Evolutionary conservation across 1,284 basidiomycete genomes (phyloP).

Genomic region (Caloboletus firmus): DNA sequence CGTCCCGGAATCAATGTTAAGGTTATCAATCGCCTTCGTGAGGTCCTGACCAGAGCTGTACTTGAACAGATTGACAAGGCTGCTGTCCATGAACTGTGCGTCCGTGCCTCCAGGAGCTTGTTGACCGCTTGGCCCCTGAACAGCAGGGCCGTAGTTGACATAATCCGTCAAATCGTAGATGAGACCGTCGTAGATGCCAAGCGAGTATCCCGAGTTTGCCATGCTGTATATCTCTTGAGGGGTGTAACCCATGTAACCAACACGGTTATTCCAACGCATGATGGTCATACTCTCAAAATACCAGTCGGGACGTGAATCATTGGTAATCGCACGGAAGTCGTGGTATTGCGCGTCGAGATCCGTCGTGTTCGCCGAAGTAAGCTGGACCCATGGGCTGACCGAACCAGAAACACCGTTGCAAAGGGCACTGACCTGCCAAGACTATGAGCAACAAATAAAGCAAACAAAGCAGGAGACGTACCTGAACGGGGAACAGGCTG

Average conservation of each 20-base stretch:
- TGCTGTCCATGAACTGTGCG: constrained; percentile 76
- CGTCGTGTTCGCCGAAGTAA: constrained; percentile 79
- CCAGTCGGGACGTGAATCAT: constrained; percentile 90
- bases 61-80: constrained; percentile 81
- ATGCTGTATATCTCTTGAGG: constrained; percentile 74
- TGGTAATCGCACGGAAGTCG: constrained; percentile 88
- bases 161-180: constrained; percentile 91
- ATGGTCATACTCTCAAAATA: constrained; percentile 92
- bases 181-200: constrained; percentile 78
- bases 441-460: constrained; percentile 5
- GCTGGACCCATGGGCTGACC: constrained; percentile 82
- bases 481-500: constrained; percentile 91
- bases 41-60: constrained; percentile 83
- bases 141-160: constrained; percentile 57
- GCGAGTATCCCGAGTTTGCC: constrained; percentile 62
- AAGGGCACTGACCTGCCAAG: constrained; percentile 78
- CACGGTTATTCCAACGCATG: constrained; percentile 86
- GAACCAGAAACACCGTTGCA: constrained; percentile 85
- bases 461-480: constrained; percentile 30
- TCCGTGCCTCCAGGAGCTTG: constrained; percentile 56
- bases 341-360: constrained; percentile 87
- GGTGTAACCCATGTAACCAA: constrained; percentile 89
- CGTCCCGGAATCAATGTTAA: constrained; percentile 63
- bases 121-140: constrained; percentile 61
- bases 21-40: constrained; percentile 71